A percentile compares a stretch with the other conserved stretches of the same genome.
phyloP scores from a whole-genome alignment of 1,284 basidiomycete genomes.

The Golubevia sp. region DNA sequence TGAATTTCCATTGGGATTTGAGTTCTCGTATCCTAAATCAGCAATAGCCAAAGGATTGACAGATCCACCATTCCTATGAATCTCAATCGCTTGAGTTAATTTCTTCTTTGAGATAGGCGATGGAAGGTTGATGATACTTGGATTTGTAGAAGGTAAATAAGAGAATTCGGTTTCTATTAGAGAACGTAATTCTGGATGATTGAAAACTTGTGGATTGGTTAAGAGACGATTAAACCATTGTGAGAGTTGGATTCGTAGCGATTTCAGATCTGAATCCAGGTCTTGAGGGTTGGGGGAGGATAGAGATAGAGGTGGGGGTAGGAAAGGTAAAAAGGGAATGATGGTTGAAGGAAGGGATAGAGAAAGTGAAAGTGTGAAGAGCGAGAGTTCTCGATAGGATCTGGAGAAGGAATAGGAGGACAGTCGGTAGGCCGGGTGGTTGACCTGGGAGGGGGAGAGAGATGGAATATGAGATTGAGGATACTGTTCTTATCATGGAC shows the following conservation, averaged over 20 bases:
- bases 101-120: too few species aligned
- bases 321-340: conserved; percentile 12
- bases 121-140: too few species aligned
- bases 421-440: conserved; percentile 41
- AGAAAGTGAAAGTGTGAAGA: conserved; percentile 31
- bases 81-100: too few species aligned
- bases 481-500: neutral
- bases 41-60: neutral
- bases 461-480: neutral
- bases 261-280: too few species aligned
- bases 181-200: conserved; percentile 40
- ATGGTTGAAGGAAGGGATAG: conserved; percentile 6
- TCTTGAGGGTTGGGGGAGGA: neutral
- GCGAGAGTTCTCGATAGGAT: conserved; percentile 40
- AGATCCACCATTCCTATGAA: too few species aligned
- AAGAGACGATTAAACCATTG: conserved; percentile 42
- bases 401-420: conserved; percentile 35
- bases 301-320: neutral
- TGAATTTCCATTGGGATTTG: neutral
- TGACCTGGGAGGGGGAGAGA: conserved; percentile 20
- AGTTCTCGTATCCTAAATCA: neutral
- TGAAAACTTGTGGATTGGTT: conserved; percentile 24
- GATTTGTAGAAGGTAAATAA: conserved; percentile 24
- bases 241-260: conserved; percentile 29
- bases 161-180: conserved; percentile 52